phyloP scores from a whole-genome alignment of 495 filamentous ascomycete species.

The Jackrogersella multiformis region DNA sequence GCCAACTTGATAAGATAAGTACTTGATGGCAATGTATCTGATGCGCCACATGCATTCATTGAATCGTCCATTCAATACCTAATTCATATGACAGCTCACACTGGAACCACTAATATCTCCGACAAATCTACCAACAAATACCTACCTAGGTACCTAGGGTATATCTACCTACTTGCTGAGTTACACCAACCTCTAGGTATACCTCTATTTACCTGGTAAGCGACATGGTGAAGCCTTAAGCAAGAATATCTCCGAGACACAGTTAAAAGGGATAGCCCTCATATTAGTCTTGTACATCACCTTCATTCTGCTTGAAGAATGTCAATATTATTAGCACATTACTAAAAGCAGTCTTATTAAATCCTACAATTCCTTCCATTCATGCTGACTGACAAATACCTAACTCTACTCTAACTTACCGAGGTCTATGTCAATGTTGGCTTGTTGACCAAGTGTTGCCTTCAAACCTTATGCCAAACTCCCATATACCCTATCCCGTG shows the following conservation, averaged over 20 bases:
- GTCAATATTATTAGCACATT: too few species aligned
- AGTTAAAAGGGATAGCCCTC: not conserved
- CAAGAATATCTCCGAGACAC: constrained; percentile 1
- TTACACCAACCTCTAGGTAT: constrained; percentile 9
- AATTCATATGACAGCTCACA: constrained; percentile 5
- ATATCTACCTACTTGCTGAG: constrained; percentile 2
- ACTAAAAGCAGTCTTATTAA: too few species aligned
- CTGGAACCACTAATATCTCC: constrained; percentile 9
- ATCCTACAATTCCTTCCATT: constrained; percentile 2
- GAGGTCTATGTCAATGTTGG: constrained; percentile 8
- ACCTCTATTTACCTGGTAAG: not conserved
- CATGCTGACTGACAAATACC: constrained; percentile 6
- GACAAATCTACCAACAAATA: constrained; percentile 14
- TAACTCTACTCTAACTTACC: constrained; percentile 1
- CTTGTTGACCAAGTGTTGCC: constrained; percentile 10
- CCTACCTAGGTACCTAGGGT: too few species aligned
- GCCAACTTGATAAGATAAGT: not conserved
- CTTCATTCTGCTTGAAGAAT: too few species aligned
- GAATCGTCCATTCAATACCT: not conserved
- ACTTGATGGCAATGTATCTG: constrained; percentile 18
- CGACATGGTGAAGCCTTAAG: too few species aligned
- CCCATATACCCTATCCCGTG: not conserved
- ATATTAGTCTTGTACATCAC: not conserved
- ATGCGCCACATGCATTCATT: constrained; percentile 4
- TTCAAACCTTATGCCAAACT: constrained; percentile 12